Conservation (phyloP, 345 rosid species). For the Brassica carinata region DNA sequence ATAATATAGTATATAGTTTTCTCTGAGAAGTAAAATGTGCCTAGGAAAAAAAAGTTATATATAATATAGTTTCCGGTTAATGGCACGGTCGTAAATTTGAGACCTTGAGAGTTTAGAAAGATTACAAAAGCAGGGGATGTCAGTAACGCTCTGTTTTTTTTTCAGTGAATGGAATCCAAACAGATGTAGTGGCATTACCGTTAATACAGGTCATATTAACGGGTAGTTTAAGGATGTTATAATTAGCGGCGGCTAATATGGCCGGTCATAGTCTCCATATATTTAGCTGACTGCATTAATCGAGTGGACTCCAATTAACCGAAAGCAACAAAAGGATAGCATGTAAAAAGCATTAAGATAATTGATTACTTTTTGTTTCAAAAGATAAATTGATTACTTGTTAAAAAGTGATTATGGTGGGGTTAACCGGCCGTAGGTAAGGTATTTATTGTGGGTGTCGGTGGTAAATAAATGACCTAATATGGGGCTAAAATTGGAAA, state of each 20-base stretch:
- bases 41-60: neutral
- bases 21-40: neutral
- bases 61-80: neutral
- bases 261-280: constrained; percentile 21
- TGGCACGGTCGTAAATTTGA: neutral
- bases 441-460: constrained; percentile 16
- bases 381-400: neutral
- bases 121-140: neutral
- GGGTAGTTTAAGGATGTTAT: constrained; percentile 8
- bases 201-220: neutral
- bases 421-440: neutral
- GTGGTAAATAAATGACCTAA: constrained; percentile 4
- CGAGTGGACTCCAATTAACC: constrained; percentile 5
- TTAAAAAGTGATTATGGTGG: constrained; percentile 3
- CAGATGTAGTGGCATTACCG: constrained; percentile 10
- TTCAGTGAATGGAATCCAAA: neutral
- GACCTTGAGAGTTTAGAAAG: neutral
- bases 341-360: constrained; percentile 1
- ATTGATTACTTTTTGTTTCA: constrained; percentile 9
- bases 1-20: constrained; percentile 11
- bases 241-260: neutral
- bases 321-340: constrained; percentile 24
- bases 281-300: neutral
- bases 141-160: neutral
- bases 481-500: constrained; percentile 18